These are phyloP conservation scores for Hypoxylon rickii DNA, from an alignment of 495 filamentous ascomycete genomes.

Conservation along the genomic window DNA sequence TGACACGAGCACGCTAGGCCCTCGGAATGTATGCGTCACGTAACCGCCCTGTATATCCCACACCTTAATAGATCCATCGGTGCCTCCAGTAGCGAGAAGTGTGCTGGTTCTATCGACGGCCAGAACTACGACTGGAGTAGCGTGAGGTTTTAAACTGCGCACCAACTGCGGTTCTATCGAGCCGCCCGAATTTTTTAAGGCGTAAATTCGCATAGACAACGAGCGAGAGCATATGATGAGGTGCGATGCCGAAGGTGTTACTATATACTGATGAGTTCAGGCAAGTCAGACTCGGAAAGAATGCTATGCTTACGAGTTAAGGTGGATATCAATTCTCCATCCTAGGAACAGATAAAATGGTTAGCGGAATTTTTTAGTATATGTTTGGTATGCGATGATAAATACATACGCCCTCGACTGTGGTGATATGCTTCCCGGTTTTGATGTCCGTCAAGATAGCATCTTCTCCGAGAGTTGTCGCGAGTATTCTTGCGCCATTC, in stretches of 20 bases:
- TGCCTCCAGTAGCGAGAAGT: conserved; percentile 85
- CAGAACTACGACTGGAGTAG: conserved; percentile 81
- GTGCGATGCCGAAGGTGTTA: conserved; percentile 86
- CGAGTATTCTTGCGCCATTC: conserved; percentile 78
- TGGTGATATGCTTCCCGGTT: conserved; percentile 79
- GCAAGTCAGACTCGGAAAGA: neutral
- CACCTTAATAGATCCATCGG: conserved; percentile 91
- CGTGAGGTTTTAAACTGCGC: conserved; percentile 87
- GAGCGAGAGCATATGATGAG: conserved; percentile 90
- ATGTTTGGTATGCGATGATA: neutral
- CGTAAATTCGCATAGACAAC: conserved; percentile 89
- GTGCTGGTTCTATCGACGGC: conserved; percentile 86
- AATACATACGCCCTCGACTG: conserved; percentile 81
- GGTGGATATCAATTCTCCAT: conserved; percentile 90
- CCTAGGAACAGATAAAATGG: conserved; percentile 54
- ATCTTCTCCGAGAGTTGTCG: conserved; percentile 86
- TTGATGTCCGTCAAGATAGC: conserved; percentile 83
- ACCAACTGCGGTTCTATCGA: conserved; percentile 67
- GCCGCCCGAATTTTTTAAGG: conserved; percentile 61
- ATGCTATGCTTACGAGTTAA: conserved; percentile 65
- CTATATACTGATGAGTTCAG: conserved; percentile 46
- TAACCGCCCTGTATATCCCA: conserved; percentile 94
- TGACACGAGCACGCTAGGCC: conserved; percentile 87
- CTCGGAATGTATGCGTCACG: conserved; percentile 92
- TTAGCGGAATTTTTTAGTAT: neutral